phyloP scores from a whole-genome alignment of 1,284 basidiomycete species.

The Thelephora terrestris region DNA sequence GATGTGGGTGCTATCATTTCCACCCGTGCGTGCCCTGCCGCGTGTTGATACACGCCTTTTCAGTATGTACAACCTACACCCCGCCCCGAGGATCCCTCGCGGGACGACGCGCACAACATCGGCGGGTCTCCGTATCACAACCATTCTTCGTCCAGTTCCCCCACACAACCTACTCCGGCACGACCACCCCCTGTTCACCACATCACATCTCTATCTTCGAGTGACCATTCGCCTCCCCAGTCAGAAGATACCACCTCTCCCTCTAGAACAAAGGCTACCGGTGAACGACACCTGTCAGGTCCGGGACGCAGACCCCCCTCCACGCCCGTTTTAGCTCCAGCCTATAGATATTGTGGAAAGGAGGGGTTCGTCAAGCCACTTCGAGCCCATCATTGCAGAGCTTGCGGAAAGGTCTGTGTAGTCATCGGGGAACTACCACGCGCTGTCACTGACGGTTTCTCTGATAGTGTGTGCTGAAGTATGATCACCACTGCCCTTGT shows the following conservation, averaged over 20 bases:
- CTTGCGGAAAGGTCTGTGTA: constrained; percentile 52
- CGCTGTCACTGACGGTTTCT: constrained; percentile 1
- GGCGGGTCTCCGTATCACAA: constrained; percentile 13
- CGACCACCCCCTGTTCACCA: constrained; percentile 5
- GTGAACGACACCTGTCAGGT: no score
- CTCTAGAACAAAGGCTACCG: no score
- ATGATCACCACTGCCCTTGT: constrained; percentile 75
- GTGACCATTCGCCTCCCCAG: not conserved
- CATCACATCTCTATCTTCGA: not conserved
- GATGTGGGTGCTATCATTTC: constrained; percentile 37
- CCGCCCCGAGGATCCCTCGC: constrained; percentile 18
- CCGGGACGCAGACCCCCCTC: constrained; percentile 29
- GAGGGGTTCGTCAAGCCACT: constrained; percentile 59
- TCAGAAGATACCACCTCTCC: no score
- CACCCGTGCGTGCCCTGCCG: not conserved
- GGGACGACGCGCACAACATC: constrained; percentile 17
- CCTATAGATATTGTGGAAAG: constrained; percentile 46
- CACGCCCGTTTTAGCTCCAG: constrained; percentile 41
- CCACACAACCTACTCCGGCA: constrained; percentile 4
- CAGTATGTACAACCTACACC: constrained; percentile 24
- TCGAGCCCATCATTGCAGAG: constrained; percentile 67
- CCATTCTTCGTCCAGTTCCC: not conserved
- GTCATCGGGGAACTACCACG: not conserved
- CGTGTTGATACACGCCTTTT: not conserved
- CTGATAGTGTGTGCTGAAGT: constrained; percentile 55